Evolutionary conservation across 495 filamentous ascomycete species (phyloP).

Genomic region (Penicillium subrubescens): DNA sequence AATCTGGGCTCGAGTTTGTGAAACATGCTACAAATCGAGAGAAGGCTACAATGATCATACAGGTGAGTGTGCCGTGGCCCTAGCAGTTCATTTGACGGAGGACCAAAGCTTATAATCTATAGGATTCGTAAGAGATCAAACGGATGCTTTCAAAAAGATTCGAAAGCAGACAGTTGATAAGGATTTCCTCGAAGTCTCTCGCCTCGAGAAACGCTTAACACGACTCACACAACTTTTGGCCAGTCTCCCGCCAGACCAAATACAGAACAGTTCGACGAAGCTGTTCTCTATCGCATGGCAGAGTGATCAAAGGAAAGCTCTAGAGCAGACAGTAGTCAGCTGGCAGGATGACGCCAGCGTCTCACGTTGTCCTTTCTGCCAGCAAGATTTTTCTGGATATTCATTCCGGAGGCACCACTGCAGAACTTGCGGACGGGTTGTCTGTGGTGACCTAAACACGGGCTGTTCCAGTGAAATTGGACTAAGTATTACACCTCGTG

Average conservation of each 20-base stretch:
- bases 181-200: constrained; percentile 78
- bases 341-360: constrained; percentile 94
- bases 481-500: constrained; percentile 73
- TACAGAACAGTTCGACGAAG: constrained; percentile 46
- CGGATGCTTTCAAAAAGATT: constrained; percentile 62
- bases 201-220: constrained; percentile 88
- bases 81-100: not conserved
- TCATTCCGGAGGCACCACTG: constrained; percentile 92
- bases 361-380: constrained; percentile 83
- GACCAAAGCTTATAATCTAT: constrained; percentile 16
- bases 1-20: constrained; percentile 92
- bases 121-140: constrained; percentile 69
- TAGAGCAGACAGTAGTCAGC: constrained; percentile 89
- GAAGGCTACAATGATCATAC: constrained; percentile 93
- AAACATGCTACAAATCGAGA: constrained; percentile 95
- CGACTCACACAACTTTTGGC: constrained; percentile 84
- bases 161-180: constrained; percentile 80
- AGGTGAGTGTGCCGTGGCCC: constrained; percentile 41
- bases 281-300: constrained; percentile 62
- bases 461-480: constrained; percentile 83
- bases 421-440: constrained; percentile 86
- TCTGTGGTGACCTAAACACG: constrained; percentile 84
- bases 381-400: constrained; percentile 90
- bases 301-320: constrained; percentile 66
- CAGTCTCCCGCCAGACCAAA: constrained; percentile 64